Evolutionary conservation across 1,284 basidiomycete species (phyloP), one percentile per base, ranked within the genome.

Genomic region (Ustilago hordei): DNA sequence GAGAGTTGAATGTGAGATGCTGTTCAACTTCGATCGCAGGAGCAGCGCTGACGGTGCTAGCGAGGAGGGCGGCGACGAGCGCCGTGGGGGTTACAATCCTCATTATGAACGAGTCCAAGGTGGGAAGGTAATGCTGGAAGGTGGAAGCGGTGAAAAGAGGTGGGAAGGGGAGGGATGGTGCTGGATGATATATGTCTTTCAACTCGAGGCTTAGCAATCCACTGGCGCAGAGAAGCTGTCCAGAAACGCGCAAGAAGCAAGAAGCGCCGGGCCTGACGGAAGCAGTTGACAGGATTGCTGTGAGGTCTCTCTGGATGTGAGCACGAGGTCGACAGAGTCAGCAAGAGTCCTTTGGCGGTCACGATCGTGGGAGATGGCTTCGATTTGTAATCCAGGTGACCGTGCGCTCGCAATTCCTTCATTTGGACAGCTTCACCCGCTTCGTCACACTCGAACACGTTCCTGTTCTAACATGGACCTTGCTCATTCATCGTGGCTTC

Each of bases 321-420:
- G 31, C 31, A 15, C 4, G 8, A 34, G 12, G 8, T 34, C 31
- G 13, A 9, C n/a, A 45, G 8, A 19, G 43, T 45, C 43, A 45
- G 43, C 43, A 41, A 17, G 7, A 15, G 48, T 45, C 15, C 55
- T 60, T 54, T 56, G 54, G 55, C 65, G 34, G 45, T 45, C n/a
- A 60, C 69, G 69, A 66, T 71, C 60, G 69, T 55, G 59, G 53
- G 45, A 65, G 43, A 34, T 4, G 55, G 11, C 41, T 36, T 43
- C 55, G 69, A 71, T 71, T 71, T 71, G 69, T 71, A 71, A 71
- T 71, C 55, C 68, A 35, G 19, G n/a, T 17, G 55, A 38, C 55
- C 36, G 55, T 57, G 55, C 55, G 62, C 41, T 15, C 36, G 45
- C 34, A 32, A 3, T 32, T 19, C 35, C 31, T 15, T 17, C 36